These are phyloP conservation scores for Shiraia sp. DNA, from an alignment of 2,329 filamentous ascomycete genomes.

Conservation along the genomic window DNA sequence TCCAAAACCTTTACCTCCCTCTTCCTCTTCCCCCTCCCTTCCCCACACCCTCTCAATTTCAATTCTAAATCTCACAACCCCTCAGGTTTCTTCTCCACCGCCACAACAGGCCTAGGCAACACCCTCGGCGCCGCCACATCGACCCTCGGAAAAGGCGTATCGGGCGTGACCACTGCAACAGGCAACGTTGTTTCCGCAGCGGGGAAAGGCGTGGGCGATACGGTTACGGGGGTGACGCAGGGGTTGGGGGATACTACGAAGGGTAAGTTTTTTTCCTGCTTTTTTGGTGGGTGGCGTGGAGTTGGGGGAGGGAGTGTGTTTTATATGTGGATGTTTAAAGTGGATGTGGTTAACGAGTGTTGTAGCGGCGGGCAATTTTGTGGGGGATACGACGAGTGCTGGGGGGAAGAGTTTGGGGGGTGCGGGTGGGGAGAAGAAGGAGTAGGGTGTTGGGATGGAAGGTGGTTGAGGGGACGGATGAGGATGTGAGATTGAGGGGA, in stretches of 20 bases:
- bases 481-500: too few relatives aligned
- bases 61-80: not conserved
- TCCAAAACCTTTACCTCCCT: too few relatives aligned
- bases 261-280: slow-evolving; percentile 15
- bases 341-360: slow-evolving; percentile 6
- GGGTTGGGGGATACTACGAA: slow-evolving; percentile 43
- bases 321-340: too few relatives aligned
- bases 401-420: slow-evolving; percentile 28
- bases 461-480: too few relatives aligned
- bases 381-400: slow-evolving; percentile 33
- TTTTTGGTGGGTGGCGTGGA: not conserved
- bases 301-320: not conserved
- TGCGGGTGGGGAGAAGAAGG: slow-evolving; percentile 21
- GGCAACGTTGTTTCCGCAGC: slow-evolving; percentile 37
- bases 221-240: slow-evolving; percentile 37
- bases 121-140: slow-evolving; percentile 39
- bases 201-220: slow-evolving; percentile 43
- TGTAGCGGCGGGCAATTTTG: slow-evolving; percentile 33
- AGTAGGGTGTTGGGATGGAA: slow-evolving; percentile 13
- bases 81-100: slow-evolving; percentile 40
- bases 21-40: not conserved
- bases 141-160: slow-evolving; percentile 40
- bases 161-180: slow-evolving; percentile 31
- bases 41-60: too few relatives aligned
- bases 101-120: slow-evolving; percentile 40